phyloP scores from a whole-genome alignment of 805 yeast species.

The Grigorovia humatica region DNA sequence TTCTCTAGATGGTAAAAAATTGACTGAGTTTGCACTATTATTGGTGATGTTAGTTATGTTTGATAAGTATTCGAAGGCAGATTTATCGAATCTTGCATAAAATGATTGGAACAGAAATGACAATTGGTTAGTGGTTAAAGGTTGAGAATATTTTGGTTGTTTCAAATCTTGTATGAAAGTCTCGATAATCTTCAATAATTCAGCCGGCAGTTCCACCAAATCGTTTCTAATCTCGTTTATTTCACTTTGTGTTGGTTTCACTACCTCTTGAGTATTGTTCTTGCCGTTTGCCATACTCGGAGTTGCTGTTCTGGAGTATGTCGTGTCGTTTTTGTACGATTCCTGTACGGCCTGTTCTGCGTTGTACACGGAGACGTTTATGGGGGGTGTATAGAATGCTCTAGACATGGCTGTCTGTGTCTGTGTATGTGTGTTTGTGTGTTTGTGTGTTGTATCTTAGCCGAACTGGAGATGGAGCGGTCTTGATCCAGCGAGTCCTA shows the following conservation, averaged over 20 bases:
- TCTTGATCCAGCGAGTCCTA: too few relatives aligned
- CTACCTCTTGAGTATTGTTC: not conserved
- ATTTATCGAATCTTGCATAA: slow-evolving; percentile 23
- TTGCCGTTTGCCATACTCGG: not conserved
- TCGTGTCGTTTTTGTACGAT: slow-evolving; percentile 12
- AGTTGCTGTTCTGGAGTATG: slow-evolving; percentile 1
- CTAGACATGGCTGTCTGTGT: not conserved
- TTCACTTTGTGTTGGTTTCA: slow-evolving; percentile 11
- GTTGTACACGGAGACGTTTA: slow-evolving; percentile 20
- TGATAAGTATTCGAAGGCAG: slow-evolving; percentile 20
- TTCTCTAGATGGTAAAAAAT: slow-evolving; percentile 21
- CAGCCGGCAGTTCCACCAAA: slow-evolving; percentile 19
- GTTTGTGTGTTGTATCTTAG: not conserved
- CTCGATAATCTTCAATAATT: slow-evolving; percentile 19
- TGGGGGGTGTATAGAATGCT: slow-evolving; percentile 25
- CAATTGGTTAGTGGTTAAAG: slow-evolving; percentile 21
- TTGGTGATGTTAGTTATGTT: not conserved
- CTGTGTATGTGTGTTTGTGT: not conserved
- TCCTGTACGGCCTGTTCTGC: slow-evolving; percentile 18
- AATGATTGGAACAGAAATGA: slow-evolving; percentile 25
- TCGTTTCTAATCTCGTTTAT: slow-evolving; percentile 13
- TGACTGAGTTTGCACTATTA: not conserved
- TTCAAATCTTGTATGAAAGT: slow-evolving; percentile 24
- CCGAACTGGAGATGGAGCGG: too few relatives aligned
- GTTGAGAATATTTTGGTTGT: slow-evolving; percentile 27